Evolutionary conservation across 306 rosid genomes (phyloP), one percentile per base, ranked within the genome.

Genomic region (Ceratonia siliqua): DNA sequence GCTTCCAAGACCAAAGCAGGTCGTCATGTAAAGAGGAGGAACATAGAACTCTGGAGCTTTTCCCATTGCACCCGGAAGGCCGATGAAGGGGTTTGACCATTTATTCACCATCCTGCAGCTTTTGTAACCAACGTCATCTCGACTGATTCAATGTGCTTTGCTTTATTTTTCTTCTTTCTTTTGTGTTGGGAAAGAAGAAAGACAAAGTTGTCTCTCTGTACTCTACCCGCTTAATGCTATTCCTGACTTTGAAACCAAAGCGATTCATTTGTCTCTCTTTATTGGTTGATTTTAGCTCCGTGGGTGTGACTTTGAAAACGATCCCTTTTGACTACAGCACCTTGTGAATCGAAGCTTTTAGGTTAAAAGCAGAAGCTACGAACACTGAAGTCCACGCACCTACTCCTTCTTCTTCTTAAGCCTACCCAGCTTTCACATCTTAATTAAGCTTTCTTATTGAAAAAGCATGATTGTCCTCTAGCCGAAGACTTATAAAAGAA

Each of bases 381-480:
- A 81, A 88, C 96, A 78, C 91, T 89, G 94, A 94, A 89, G 94
- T 91, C 97, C 96, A 91, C 92, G 88, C 83, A 82, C 81, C 89
- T 79, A 85, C 75, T 57, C 11, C 62, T 61, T 62, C 74, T 69
- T 73, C 83, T 81, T 79, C 45, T 35, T 72, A 55, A 80, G 35
- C 43, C 76, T 57, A 17, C 54, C 25, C 52, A n/a, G 6, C 54
- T 68, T 74, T 66, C 69, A 73, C 68, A 32, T 55, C 71, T 52
- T 27, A 62, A 62, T 70, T 7, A 41, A 73, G 77, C 70, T 73
- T 73, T 69, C 25, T 20, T 49, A 77, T 58, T 57, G 52, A 43
- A 78, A 82, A 67, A 50, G 79, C 67, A 8, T 41, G 5, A 66
- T 62, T 72, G 79, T 76, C 53, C 75, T 76, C 28, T 56, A 63